phyloP scores from a whole-genome alignment of 805 yeast genomes.

The Starmerella vitae region DNA sequence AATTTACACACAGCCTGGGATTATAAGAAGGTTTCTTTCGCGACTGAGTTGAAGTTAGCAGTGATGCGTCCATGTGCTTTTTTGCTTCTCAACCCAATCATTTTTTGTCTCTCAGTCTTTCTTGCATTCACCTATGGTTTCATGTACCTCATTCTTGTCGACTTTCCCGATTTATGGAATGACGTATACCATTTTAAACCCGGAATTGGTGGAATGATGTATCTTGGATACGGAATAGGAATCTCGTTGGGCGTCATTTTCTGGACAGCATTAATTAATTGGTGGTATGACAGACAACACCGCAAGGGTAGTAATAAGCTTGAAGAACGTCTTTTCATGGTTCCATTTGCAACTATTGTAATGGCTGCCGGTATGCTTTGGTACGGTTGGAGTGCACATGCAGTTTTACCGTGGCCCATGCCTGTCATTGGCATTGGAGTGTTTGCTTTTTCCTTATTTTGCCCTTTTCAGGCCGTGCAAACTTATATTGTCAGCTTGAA shows the following conservation, averaged over 20 bases:
- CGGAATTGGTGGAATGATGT: slow-evolving; percentile 46
- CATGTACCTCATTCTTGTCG: slow-evolving; percentile 47
- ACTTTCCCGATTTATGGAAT: slow-evolving; percentile 44
- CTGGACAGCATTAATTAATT: slow-evolving; percentile 36
- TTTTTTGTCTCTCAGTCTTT: slow-evolving; percentile 46
- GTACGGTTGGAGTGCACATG: slow-evolving; percentile 60
- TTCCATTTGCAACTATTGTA: slow-evolving; percentile 35
- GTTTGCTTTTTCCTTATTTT: slow-evolving; percentile 45
- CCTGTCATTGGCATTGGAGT: slow-evolving; percentile 48
- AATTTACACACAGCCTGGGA: slow-evolving; percentile 50
- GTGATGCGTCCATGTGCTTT: slow-evolving; percentile 43
- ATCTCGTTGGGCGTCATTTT: slow-evolving; percentile 36
- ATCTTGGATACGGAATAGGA: slow-evolving; percentile 44
- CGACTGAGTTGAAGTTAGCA: slow-evolving; percentile 29
- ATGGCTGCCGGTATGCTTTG: slow-evolving; percentile 50
- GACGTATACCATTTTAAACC: slow-evolving; percentile 34
- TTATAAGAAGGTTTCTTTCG: slow-evolving; percentile 20
- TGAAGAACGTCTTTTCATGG: slow-evolving; percentile 38
- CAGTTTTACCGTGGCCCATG: slow-evolving; percentile 45
- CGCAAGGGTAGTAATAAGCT: slow-evolving; percentile 42
- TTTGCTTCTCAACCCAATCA: slow-evolving; percentile 47
- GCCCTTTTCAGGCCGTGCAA: slow-evolving; percentile 53
- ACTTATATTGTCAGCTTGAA: slow-evolving; percentile 60
- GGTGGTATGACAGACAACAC: slow-evolving; percentile 23
- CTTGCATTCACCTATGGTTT: slow-evolving; percentile 57